Conservation (phyloP, 257 asterid genomes). For the Thymus quinquecostatus region DNA sequence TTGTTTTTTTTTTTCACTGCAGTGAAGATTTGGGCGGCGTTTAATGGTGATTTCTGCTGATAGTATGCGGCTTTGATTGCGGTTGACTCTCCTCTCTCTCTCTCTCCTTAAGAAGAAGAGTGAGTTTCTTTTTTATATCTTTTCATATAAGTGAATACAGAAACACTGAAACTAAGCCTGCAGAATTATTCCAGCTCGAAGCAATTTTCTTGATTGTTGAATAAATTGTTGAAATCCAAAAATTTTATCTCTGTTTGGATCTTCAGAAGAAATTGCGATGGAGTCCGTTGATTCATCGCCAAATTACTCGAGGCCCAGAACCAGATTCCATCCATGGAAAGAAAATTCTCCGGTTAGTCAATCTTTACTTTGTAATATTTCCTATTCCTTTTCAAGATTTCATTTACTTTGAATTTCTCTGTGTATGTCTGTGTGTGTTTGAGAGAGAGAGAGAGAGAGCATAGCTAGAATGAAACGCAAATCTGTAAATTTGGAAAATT, state of each 20-base stretch:
- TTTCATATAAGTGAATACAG: background rate
- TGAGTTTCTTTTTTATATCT: too few species aligned
- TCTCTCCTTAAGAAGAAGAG: background rate
- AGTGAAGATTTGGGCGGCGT: background rate
- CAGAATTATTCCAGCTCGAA: conserved; percentile 10
- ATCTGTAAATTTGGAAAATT: background rate
- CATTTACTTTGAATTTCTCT: background rate
- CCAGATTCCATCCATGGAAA: conserved; percentile 48
- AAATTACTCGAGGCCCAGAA: conserved; percentile 45
- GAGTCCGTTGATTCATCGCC: conserved; percentile 62
- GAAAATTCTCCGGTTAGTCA: conserved; percentile 55
- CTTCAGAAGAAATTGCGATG: conserved; percentile 32
- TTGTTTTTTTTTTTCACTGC: background rate
- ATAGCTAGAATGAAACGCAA: background rate
- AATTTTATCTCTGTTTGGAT: conserved; percentile 31
- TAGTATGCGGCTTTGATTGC: conserved; percentile 34
- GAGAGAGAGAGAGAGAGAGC: conserved; percentile 1
- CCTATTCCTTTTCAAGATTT: background rate
- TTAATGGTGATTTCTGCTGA: background rate
- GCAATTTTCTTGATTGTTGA: conserved; percentile 31
- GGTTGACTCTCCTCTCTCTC: conserved; percentile 34
- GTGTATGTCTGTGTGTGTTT: too few species aligned
- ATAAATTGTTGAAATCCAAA: conserved; percentile 30
- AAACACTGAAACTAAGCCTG: background rate
- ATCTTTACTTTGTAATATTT: background rate